Evolutionary conservation across 441 rosid species (phyloP).

Genomic region (Corymbia calophylla): DNA sequence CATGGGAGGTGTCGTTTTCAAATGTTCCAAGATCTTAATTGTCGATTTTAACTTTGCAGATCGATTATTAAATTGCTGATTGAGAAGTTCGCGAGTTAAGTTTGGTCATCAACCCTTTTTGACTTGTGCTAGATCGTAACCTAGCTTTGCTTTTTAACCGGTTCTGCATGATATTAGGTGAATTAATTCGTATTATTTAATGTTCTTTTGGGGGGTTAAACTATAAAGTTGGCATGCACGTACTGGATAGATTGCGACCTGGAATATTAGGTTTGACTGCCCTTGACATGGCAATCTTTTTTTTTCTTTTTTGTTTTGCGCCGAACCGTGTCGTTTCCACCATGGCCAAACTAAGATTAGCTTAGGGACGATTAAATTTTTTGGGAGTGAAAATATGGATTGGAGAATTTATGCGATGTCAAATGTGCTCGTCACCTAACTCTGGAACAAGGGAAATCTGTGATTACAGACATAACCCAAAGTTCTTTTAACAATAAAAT

Average conservation of each 20-base stretch:
- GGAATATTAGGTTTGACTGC: neutral
- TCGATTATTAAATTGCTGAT: neutral
- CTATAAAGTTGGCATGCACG: neutral
- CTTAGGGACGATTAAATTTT: neutral
- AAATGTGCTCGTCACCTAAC: neutral
- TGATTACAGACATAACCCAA: neutral
- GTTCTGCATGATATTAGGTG: neutral
- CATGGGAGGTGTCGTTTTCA: neutral
- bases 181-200: neutral
- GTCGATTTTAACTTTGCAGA: neutral
- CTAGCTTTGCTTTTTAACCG: neutral
- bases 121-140: neutral
- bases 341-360: neutral
- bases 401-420: neutral
- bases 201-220: neutral
- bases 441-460: neutral
- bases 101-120: neutral
- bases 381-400: neutral
- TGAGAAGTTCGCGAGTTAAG: neutral
- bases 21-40: neutral
- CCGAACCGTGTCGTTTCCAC: neutral
- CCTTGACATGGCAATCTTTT: neutral
- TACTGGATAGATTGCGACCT: neutral
- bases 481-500: neutral
- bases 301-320: neutral